phyloP scores from a whole-genome alignment of 2,329 filamentous ascomycete genomes.

The Penicillium sp. region DNA sequence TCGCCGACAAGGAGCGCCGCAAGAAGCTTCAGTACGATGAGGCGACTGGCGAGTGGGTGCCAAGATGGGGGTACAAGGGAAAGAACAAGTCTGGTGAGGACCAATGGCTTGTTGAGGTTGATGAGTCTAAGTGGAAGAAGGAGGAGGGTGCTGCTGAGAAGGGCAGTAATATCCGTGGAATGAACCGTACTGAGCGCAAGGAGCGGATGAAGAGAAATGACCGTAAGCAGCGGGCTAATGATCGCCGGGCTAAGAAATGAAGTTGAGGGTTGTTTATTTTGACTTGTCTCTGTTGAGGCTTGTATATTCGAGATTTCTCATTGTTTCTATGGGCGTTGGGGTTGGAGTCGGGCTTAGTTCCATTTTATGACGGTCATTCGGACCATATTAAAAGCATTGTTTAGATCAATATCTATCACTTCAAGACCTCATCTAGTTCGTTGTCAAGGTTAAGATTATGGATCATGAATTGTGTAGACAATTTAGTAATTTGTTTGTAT shows the following conservation, averaged over 20 bases:
- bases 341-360: slow-evolving; percentile 22
- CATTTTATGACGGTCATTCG: slow-evolving; percentile 18
- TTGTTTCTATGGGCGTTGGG: slow-evolving; percentile 25
- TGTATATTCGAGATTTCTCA: slow-evolving; percentile 3
- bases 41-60: slow-evolving; percentile 80
- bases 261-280: slow-evolving; percentile 15
- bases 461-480: not conserved
- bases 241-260: slow-evolving; percentile 48
- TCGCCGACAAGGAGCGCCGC: slow-evolving; percentile 66
- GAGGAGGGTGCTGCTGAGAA: slow-evolving; percentile 56
- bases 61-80: slow-evolving; percentile 93
- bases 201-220: slow-evolving; percentile 65
- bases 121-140: slow-evolving; percentile 71
- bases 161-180: slow-evolving; percentile 66
- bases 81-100: slow-evolving; percentile 80
- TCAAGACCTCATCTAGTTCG: slow-evolving; percentile 1
- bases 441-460: not conserved
- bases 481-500: slow-evolving; percentile 1
- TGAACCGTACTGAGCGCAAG: slow-evolving; percentile 67
- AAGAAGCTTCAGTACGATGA: slow-evolving; percentile 82
- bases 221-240: slow-evolving; percentile 67
- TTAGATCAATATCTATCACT: slow-evolving; percentile 11
- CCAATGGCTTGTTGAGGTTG: slow-evolving; percentile 91
- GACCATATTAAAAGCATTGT: slow-evolving; percentile 26
- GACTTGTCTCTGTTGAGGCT: not conserved